phyloP scores from a whole-genome alignment of 179 eudicot species.

The Carnegiea gigantea region DNA sequence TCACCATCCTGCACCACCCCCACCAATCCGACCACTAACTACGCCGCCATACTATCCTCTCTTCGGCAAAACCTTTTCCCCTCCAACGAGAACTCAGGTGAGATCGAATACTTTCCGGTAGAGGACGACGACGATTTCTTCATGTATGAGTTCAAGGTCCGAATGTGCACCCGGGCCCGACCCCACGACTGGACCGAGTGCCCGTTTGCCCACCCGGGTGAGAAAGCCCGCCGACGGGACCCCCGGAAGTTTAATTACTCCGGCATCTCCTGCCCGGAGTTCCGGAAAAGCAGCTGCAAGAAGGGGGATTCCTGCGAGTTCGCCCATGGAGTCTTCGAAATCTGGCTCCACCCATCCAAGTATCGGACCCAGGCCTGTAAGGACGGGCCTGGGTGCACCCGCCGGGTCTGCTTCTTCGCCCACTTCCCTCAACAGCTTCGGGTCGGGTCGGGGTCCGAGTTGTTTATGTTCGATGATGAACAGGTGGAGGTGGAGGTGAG shows the following conservation, averaged over 20 bases:
- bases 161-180: slow-evolving; percentile 51
- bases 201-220: slow-evolving; percentile 69
- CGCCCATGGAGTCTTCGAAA: slow-evolving; percentile 68
- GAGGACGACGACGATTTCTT: slow-evolving; percentile 51
- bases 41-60: slow-evolving; percentile 28
- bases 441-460: slow-evolving; percentile 30
- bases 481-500: slow-evolving; percentile 6
- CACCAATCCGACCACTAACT: not conserved
- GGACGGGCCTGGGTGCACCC: slow-evolving; percentile 49
- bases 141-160: slow-evolving; percentile 67
- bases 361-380: slow-evolving; percentile 69
- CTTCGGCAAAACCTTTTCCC: slow-evolving; percentile 43
- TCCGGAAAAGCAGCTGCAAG: slow-evolving; percentile 49
- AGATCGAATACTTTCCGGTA: slow-evolving; percentile 9
- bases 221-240: slow-evolving; percentile 68
- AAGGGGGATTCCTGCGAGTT: slow-evolving; percentile 61
- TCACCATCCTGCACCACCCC: slow-evolving; percentile 15
- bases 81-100: not conserved
- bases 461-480: not conserved
- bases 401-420: slow-evolving; percentile 72
- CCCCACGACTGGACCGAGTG: slow-evolving; percentile 81
- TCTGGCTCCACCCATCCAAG: slow-evolving; percentile 64
- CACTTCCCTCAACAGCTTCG: slow-evolving; percentile 61
- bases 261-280: slow-evolving; percentile 65
- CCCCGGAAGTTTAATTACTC: slow-evolving; percentile 53